Evolutionary conservation across 2,329 filamentous ascomycete species (phyloP), one percentile per base, ranked within the genome.

Genomic region (Epichloe sylvatica): DNA sequence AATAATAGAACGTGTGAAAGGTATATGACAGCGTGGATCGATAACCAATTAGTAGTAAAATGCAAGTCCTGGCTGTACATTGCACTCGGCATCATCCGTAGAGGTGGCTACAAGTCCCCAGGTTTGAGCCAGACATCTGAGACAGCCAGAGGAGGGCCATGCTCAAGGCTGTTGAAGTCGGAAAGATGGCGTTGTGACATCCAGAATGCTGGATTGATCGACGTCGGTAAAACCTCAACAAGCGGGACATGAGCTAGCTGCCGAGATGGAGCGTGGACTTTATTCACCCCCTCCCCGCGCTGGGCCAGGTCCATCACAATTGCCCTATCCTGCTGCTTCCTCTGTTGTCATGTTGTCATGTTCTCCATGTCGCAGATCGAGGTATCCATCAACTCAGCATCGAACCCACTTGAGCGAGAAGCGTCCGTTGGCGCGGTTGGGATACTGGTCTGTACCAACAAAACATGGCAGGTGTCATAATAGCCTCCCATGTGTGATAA

Each of bases 121-220:
- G 34, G n/a, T 6, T 9, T 19, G 17, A 43, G 46, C 13, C 40
- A 36, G 19, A 39, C n/a, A 46, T 36, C 44, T 37, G 38, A 50
- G 43, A 46, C 49, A 47, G 43, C 33, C 15, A 33, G 42, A 33
- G 15, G 34, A 23, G 37, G 19, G 17, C 39, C 17, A 33, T 23
- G 17, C 23, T 45, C 34, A 8, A 9, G 19, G 33, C 34, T 37
- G 30, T 34, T 9, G 7, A 36, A 36, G 13, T 19, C 36, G 44
- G 34, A 36, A 9, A 40, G 21, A 35, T 12, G 25, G 46, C 46
- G 30, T 35, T 23, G 46, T 33, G 19, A 21, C 33, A 43, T 3
- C 54, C 52, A 43, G 36, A 34, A 44, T 46, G 46, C 47, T 51
- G 51, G 54, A 48, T 51, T 52, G 52, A 51, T 54, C 49, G 50